These are phyloP conservation scores for Gossypium australe DNA, from an alignment of 345 rosid genomes.

Conservation along the genomic window DNA sequence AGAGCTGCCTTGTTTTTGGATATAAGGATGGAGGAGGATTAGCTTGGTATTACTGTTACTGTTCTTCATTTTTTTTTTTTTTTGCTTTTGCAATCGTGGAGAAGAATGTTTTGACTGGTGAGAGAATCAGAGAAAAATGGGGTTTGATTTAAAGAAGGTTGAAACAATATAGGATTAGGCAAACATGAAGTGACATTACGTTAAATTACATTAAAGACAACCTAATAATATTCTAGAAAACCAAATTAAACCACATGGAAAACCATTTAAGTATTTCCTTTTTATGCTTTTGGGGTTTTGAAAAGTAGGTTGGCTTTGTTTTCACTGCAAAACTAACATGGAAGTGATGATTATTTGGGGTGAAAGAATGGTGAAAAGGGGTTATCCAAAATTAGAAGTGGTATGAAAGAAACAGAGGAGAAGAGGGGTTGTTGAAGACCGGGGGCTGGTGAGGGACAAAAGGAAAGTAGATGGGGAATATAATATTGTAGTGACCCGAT, in stretches of 20 bases:
- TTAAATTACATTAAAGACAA: slow-evolving; percentile 39
- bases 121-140: slow-evolving; percentile 24
- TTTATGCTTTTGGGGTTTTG: not conserved
- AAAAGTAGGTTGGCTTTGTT: slow-evolving; percentile 4
- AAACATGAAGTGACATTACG: not conserved
- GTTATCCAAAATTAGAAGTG: slow-evolving; percentile 9
- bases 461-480: slow-evolving; percentile 20
- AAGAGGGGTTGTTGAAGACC: not conserved
- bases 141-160: slow-evolving; percentile 31
- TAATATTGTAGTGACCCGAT: slow-evolving; percentile 43
- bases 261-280: not conserved
- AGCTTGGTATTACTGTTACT: slow-evolving; percentile 73
- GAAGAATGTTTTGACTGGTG: slow-evolving; percentile 19
- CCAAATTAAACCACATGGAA: slow-evolving; percentile 5
- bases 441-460: slow-evolving; percentile 24
- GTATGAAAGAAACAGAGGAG: slow-evolving; percentile 25
- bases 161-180: slow-evolving; percentile 17
- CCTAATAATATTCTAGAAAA: slow-evolving; percentile 18
- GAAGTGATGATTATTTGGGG: not conserved
- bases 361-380: not conserved
- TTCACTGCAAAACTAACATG: slow-evolving; percentile 13
- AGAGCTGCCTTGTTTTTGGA: slow-evolving; percentile 85
- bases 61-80: slow-evolving; percentile 45
- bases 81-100: not conserved
- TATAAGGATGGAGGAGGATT: slow-evolving; percentile 85